A percentile compares a stretch with the other conserved stretches of the same genome.
These are phyloP conservation scores for Fusarium beomiforme DNA, from an alignment of 2,329 filamentous ascomycete species.

Conservation along the genomic window DNA sequence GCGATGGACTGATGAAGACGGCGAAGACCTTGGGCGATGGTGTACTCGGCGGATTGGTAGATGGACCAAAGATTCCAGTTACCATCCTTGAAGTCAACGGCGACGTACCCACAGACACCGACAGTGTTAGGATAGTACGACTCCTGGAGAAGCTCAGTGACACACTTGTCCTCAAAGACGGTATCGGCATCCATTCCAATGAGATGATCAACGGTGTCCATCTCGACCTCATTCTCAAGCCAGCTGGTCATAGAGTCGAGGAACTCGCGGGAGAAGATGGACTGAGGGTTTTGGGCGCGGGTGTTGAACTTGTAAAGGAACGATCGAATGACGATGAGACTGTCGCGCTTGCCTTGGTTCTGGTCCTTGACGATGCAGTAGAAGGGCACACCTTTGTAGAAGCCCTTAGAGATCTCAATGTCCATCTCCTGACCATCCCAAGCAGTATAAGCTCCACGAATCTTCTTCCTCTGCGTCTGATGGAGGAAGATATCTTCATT, in stretches of 20 bases:
- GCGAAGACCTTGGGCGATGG: not conserved
- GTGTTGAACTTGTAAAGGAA: constrained; percentile 1
- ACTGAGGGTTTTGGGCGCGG: not conserved
- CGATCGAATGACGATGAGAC: not conserved
- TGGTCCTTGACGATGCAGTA: not conserved
- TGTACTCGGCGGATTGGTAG: not conserved
- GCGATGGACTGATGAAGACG: not conserved
- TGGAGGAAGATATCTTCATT: not conserved
- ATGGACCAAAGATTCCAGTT: not conserved
- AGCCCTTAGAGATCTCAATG: not conserved
- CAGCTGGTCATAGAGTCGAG: not conserved
- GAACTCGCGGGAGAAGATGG: not conserved
- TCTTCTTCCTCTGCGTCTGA: not conserved
- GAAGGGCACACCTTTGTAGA: not conserved
- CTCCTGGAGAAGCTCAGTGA: not conserved
- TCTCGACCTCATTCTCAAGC: not conserved
- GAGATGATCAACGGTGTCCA: not conserved
- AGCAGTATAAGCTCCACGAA: not conserved
- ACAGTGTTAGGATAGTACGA: not conserved
- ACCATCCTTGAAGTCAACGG: not conserved
- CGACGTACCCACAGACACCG: not conserved
- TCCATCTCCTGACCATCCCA: not conserved
- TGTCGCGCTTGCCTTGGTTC: not conserved
- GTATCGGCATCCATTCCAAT: not conserved
- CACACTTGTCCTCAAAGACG: not conserved